Evolutionary conservation across 2,329 filamentous ascomycete genomes (phyloP), one percentile per base, ranked within the genome.

Genomic region (Venturia oleaginea): DNA sequence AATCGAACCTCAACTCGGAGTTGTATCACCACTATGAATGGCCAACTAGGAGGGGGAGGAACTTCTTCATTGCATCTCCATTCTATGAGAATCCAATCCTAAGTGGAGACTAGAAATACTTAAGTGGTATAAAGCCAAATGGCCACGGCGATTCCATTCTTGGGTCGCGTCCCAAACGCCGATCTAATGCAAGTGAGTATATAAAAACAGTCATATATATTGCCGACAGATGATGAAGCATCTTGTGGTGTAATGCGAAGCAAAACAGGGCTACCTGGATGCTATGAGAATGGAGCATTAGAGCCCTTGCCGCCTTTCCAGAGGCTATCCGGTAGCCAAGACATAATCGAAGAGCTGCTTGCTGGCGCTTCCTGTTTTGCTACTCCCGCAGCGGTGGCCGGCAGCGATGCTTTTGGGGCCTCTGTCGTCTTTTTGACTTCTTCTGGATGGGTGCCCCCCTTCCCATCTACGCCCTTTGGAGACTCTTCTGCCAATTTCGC

Each of bases 171-270:
- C 15, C 3, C 51, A 57, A 57, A 57, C 51, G 51, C 51, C 51
- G 13, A 57, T 32, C 51, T 57, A 57, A 57, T 57, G 51, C 51
- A 22, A 57, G 51, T 57, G 27, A 57, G 51, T 57, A 57, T 34
- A n/a, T 57, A 57, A 15, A 57, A n/a, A 22, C 19, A 22, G 1
- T n/a, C 13, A 22, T 32, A n/a, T 2, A 34, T 5, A 57, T 3
- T 8, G 17, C 13, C n/a, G 27, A 34, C 30, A 34, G 17, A n/a
- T 34, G 17, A 2, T 22, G 30, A 10, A 32, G 10, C 27, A 11
- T n/a, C 51, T 6, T 34, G 13, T 15, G 4, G 4, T 57, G 30
- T n/a, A 15, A 34, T 57, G 19, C 8, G 51, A 19, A 57, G 51
- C 51, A 57, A n/a, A 34, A 57, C 51, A 34, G 30, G 30, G 30